Base-by-base conservation (phyloP, 345 rosid species). In the Aegle marmelos region DNA sequence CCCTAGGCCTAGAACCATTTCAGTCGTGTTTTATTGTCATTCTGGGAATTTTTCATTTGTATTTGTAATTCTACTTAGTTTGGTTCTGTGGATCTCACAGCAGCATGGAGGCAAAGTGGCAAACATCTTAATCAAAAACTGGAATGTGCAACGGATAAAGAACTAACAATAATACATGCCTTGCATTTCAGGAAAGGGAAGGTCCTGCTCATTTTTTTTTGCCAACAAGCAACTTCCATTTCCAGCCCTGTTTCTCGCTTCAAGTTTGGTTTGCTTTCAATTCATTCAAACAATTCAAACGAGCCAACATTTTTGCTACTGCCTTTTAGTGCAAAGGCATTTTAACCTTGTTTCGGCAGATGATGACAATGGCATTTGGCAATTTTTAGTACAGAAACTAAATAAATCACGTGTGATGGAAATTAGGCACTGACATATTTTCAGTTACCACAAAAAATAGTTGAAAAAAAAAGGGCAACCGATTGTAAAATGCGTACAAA, bases 231-330 rank as follows among this genome's bases (percentile, higher is more conserved):
- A 54, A 48, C 45, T 16, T 63, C 62, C 31, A 31, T 4, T 28
- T 50, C 50, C 78, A 75, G 70, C 30, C 30, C 71, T 64, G 71
- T 75, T 41, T 7, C 71, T 36, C 24, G 39, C 30, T 27, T 45
- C 36, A 31, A 60, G 76, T 17, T 73, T 72, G 63, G 54, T 60
- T 27, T 61, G 17, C 39, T 41, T 28, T 61, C 45, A 39, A 31
- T 6, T 41, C 22, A 2, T 19, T 37, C 68, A 1, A 65, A 60
- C 21, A 39, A 21, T 61, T 61, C 33, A 2, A 74, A 28, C 1
- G 16, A 24, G 53, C 37, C 27, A 53, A 9, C 10, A 9, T 53
- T 30, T 71, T 31, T 9, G 59, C 0, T 10, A 31, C 9, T 16
- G 14, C 16, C 8, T 58, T 41, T n/a, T 37, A 13, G 24, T 24